phyloP scores from a whole-genome alignment of 257 asterid species.

The Cynanchum wilfordii region DNA sequence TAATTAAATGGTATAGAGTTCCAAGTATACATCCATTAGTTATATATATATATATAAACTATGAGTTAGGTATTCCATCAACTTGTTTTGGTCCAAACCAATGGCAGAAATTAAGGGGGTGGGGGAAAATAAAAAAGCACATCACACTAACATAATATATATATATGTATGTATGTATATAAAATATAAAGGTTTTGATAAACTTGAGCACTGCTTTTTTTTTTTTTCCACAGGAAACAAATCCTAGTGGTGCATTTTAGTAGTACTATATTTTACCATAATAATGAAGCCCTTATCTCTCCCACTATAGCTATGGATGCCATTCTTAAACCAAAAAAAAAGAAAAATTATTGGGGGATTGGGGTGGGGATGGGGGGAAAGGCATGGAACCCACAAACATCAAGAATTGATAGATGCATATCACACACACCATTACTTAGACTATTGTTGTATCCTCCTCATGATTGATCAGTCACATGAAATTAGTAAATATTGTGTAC shows the following conservation, averaged over 20 bases:
- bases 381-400: constrained; percentile 20
- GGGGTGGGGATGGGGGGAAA: no score
- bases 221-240: background rate
- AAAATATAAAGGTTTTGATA: background rate
- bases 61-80: background rate
- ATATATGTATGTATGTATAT: background rate
- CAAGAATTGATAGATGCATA: constrained; percentile 1
- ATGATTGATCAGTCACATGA: constrained; percentile 42
- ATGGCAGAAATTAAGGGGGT: background rate
- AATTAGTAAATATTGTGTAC: constrained; percentile 16
- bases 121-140: background rate
- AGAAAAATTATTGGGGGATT: background rate
- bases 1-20: no score
- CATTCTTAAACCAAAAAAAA: background rate
- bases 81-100: background rate
- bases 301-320: background rate
- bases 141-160: background rate
- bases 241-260: constrained; percentile 1
- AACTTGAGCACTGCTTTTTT: background rate
- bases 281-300: background rate
- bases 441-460: constrained; percentile 17
- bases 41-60: no score
- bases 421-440: background rate
- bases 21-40: no score
- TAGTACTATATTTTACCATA: background rate